These are phyloP conservation scores for Erythrobasidium hasegawianum DNA, from an alignment of 1,284 basidiomycete species.

Conservation along the genomic window DNA sequence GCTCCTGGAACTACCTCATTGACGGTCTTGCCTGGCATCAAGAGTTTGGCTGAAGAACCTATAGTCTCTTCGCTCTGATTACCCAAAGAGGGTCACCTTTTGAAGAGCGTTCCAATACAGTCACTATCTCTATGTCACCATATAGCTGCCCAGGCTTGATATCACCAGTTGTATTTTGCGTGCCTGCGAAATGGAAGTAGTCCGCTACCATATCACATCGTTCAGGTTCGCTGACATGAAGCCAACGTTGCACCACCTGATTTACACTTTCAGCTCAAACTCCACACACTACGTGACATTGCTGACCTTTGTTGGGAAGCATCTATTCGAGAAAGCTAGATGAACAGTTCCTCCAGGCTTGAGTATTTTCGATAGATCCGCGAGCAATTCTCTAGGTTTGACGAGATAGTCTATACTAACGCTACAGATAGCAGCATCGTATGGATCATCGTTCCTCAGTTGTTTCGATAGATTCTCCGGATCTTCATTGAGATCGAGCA, in stretches of 20 bases:
- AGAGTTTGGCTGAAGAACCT: neutral
- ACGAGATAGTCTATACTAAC: slow-evolving; percentile 48
- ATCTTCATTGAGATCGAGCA: slow-evolving; percentile 44
- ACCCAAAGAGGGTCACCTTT: slow-evolving; percentile 30
- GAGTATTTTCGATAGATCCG: slow-evolving; percentile 34
- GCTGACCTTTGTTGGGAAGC: slow-evolving; percentile 46
- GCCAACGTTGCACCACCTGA: slow-evolving; percentile 29
- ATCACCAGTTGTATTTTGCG: neutral
- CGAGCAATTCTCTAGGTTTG: slow-evolving; percentile 43
- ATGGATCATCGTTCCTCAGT: slow-evolving; percentile 5
- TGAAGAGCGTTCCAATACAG: slow-evolving; percentile 10
- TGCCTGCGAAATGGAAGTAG: slow-evolving; percentile 33
- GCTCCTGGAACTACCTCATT: too few species aligned
- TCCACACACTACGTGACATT: neutral
- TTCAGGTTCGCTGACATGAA: slow-evolving; percentile 16
- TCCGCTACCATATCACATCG: slow-evolving; percentile 34
- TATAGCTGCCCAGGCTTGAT: slow-evolving; percentile 14
- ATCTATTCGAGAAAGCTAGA: slow-evolving; percentile 45
- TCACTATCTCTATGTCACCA: slow-evolving; percentile 27
- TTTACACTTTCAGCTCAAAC: neutral
- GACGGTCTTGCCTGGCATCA: too few species aligned
- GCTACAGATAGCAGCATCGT: slow-evolving; percentile 44
- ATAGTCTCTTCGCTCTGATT: slow-evolving; percentile 12
- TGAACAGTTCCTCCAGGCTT: slow-evolving; percentile 40
- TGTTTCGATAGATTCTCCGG: slow-evolving; percentile 35